These are phyloP conservation scores for Pseudevernia furfuracea DNA, from an alignment of 495 filamentous ascomycete genomes.

Conservation along the genomic window DNA sequence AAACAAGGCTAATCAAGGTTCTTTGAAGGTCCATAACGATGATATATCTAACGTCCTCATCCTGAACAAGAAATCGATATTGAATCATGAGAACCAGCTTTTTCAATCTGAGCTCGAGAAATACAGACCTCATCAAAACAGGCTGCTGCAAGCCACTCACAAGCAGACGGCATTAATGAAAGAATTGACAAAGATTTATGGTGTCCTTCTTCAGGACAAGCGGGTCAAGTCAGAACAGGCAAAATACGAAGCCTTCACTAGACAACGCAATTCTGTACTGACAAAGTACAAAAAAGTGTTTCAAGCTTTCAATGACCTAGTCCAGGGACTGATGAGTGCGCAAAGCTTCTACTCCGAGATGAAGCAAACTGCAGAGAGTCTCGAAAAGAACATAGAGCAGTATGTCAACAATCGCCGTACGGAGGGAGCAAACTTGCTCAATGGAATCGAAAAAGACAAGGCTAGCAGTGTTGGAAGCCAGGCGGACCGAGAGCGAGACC, in stretches of 20 bases:
- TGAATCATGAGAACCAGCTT: conserved; percentile 78
- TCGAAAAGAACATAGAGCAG: conserved; percentile 93
- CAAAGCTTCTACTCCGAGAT: conserved; percentile 93
- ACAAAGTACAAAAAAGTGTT: conserved; percentile 85
- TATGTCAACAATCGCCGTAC: conserved; percentile 92
- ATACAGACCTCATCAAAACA: conserved; percentile 85
- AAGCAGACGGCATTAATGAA: conserved; percentile 93
- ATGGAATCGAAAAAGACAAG: conserved; percentile 76
- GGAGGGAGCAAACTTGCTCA: conserved; percentile 82
- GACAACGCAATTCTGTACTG: conserved; percentile 74
- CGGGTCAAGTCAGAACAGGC: conserved; percentile 87
- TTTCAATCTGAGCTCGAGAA: conserved; percentile 95
- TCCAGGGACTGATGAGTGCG: conserved; percentile 74
- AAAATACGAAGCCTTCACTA: conserved; percentile 82
- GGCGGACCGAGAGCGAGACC: conserved; percentile 77
- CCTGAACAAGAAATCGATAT: conserved; percentile 89
- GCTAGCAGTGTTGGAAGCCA: conserved; percentile 60
- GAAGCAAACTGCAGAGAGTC: conserved; percentile 85
- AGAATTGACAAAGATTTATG: conserved; percentile 83
- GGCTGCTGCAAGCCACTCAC: conserved; percentile 84
- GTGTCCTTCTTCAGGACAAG: conserved; percentile 85
- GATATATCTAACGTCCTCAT: conserved; percentile 97
- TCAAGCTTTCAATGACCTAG: conserved; percentile 86
- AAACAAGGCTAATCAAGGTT: conserved; percentile 28
- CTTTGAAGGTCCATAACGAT: conserved; percentile 73